A percentile compares a stretch with the other conserved stretches of the same genome.
Evolutionary conservation across 2,329 filamentous ascomycete genomes (phyloP).

Genomic region (Chlorencoelia australis): DNA sequence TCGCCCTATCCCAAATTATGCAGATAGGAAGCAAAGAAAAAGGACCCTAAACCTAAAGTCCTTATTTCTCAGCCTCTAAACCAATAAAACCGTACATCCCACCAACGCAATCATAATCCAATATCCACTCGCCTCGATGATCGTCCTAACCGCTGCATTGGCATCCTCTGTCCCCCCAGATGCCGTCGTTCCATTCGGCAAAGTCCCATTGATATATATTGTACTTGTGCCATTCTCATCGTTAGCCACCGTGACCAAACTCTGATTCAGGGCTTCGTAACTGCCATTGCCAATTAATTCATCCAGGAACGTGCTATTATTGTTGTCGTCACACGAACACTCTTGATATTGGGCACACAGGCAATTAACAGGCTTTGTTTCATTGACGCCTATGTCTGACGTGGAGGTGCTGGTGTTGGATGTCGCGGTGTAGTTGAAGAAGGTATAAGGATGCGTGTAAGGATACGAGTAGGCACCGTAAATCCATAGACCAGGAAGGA

Average conservation of each 20-base stretch:
- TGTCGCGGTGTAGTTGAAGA: slow-evolving; percentile 34
- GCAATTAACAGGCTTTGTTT: slow-evolving; percentile 51
- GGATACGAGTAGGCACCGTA: slow-evolving; percentile 51
- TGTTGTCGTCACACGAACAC: slow-evolving; percentile 63
- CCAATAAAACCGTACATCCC: too few relatives aligned
- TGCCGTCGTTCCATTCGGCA: slow-evolving; percentile 57
- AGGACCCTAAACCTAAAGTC: too few relatives aligned
- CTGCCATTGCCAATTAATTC: slow-evolving; percentile 56
- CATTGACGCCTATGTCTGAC: slow-evolving; percentile 33
- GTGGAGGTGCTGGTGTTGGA: slow-evolving; percentile 28
- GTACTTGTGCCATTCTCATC: slow-evolving; percentile 52
- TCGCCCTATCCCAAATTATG: too few relatives aligned
- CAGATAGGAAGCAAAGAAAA: too few relatives aligned
- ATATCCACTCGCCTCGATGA: slow-evolving; percentile 17
- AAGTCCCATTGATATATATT: slow-evolving; percentile 65
- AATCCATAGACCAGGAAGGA: slow-evolving; percentile 48
- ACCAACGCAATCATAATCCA: slow-evolving; percentile 25
- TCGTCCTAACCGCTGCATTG: slow-evolving; percentile 13
- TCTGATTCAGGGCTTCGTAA: slow-evolving; percentile 48
- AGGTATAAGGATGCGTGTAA: slow-evolving; percentile 47
- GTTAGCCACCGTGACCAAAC: slow-evolving; percentile 50
- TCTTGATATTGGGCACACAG: slow-evolving; percentile 44
- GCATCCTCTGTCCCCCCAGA: slow-evolving; percentile 35
- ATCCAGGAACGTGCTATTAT: slow-evolving; percentile 47
- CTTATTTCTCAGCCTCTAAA: too few relatives aligned